Conservation (phyloP, 1,139 yeast species). For the Sugiyamaella novakii region DNA sequence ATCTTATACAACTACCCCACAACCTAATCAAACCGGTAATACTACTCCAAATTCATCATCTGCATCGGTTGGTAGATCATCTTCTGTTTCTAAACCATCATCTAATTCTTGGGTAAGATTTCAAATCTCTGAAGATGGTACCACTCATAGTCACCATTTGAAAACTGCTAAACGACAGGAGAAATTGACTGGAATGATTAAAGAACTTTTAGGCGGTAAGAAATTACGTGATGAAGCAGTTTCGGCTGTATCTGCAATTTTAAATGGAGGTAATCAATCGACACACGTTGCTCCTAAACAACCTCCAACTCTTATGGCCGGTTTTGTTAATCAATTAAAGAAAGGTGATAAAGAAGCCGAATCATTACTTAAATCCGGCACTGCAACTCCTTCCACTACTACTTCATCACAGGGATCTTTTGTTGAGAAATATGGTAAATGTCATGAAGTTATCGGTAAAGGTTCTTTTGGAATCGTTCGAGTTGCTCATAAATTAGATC, state of each 20-base stretch:
- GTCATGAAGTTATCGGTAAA: conserved; percentile 78
- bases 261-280: conserved; percentile 18
- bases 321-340: conserved; percentile 30
- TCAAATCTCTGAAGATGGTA: conserved; percentile 29
- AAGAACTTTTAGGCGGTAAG: conserved; percentile 63
- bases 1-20: conserved; percentile 10
- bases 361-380: conserved; percentile 22
- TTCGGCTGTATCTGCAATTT: conserved; percentile 27
- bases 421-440: conserved; percentile 72
- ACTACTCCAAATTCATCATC: conserved; percentile 16
- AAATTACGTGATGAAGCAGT: conserved; percentile 30
- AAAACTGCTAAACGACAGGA: conserved; percentile 80
- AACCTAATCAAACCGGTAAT: conserved; percentile 11
- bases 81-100: conserved; percentile 11
- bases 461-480: conserved; percentile 88
- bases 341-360: conserved; percentile 29
- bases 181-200: conserved; percentile 75
- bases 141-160: conserved; percentile 68
- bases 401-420: conserved; percentile 45
- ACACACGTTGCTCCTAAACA: conserved; percentile 20
- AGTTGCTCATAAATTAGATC: conserved; percentile 58
- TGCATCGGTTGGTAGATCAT: conserved; percentile 15
- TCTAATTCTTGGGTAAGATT: conserved; percentile 22
- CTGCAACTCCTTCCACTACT: conserved; percentile 13
- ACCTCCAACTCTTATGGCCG: conserved; percentile 35